phyloP scores from a whole-genome alignment of 1,284 basidiomycete species.

The Ganoderma multipileum region DNA sequence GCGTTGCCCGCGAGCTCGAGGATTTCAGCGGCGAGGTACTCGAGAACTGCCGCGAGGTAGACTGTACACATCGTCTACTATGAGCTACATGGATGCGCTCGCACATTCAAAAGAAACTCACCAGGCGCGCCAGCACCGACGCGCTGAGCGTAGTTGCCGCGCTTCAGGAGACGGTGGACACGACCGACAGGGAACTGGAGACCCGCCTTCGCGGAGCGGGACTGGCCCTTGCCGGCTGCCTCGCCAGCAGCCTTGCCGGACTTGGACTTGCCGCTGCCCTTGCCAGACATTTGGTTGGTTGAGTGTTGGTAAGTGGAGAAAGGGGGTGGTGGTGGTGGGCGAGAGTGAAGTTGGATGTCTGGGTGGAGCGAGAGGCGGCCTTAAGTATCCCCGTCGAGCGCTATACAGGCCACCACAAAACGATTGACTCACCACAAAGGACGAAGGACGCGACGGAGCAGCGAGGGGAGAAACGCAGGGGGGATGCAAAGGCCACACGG shows the following conservation, averaged over 20 bases:
- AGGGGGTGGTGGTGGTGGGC: not conserved
- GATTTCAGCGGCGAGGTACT: slow-evolving; percentile 88
- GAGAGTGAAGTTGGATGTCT: not conserved
- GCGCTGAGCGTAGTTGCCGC: slow-evolving; percentile 87
- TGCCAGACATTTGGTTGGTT: slow-evolving; percentile 56
- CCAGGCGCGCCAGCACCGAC: slow-evolving; percentile 83
- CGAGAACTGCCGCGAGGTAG: slow-evolving; percentile 86
- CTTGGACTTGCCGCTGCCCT: slow-evolving; percentile 65
- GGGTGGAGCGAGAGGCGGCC: not conserved
- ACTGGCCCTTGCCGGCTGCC: slow-evolving; percentile 58
- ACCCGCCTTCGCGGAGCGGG: slow-evolving; percentile 84
- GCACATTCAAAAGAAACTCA: slow-evolving; percentile 42
- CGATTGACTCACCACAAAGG: slow-evolving; percentile 1
- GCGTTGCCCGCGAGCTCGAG: slow-evolving; percentile 89
- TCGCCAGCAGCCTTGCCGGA: slow-evolving; percentile 64
- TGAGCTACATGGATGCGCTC: slow-evolving; percentile 28
- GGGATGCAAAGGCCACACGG: slow-evolving; percentile 8
- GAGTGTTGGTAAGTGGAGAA: slow-evolving; percentile 9
- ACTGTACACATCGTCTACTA: slow-evolving; percentile 47
- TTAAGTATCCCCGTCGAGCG: not conserved
- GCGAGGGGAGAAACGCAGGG: not conserved
- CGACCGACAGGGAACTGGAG: slow-evolving; percentile 92
- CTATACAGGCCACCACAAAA: not conserved
- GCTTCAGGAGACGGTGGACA: slow-evolving; percentile 91
- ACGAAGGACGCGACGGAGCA: not conserved